Evolutionary conservation across 306 rosid species (phyloP).

Genomic region (Casuarina equisetifolia): DNA sequence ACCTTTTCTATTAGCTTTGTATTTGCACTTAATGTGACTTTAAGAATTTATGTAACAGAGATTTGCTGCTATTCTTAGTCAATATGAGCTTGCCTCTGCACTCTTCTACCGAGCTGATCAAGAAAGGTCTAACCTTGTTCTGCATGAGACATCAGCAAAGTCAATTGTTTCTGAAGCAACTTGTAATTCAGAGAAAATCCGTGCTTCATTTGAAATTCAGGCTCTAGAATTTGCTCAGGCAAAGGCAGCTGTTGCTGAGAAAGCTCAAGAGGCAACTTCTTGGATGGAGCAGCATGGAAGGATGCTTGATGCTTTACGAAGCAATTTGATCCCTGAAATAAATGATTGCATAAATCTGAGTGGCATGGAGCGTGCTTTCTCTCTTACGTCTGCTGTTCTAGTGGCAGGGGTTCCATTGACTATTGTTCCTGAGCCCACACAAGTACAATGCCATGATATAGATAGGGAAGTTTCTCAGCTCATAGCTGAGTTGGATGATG

Average conservation of each 20-base stretch:
- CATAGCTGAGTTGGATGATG: slow-evolving; percentile 71
- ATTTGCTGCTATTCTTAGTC: slow-evolving; percentile 70
- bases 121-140: slow-evolving; percentile 69
- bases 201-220: slow-evolving; percentile 75
- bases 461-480: slow-evolving; percentile 84
- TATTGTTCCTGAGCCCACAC: slow-evolving; percentile 99
- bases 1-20: slow-evolving; percentile 14
- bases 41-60: slow-evolving; percentile 56
- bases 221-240: slow-evolving; percentile 85
- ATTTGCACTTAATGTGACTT: slow-evolving; percentile 28
- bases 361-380: slow-evolving; percentile 59
- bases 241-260: slow-evolving; percentile 71
- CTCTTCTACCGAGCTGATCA: slow-evolving; percentile 78
- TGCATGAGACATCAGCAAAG: slow-evolving; percentile 82
- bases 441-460: slow-evolving; percentile 87
- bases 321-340: slow-evolving; percentile 69
- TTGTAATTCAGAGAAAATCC: slow-evolving; percentile 62
- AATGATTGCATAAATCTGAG: slow-evolving; percentile 50
- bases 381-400: slow-evolving; percentile 83
- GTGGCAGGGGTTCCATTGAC: slow-evolving; percentile 91
- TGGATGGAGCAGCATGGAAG: slow-evolving; percentile 97
- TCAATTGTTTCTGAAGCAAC: slow-evolving; percentile 90
- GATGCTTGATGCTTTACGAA: slow-evolving; percentile 76
- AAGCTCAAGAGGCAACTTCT: slow-evolving; percentile 86
- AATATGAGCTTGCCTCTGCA: slow-evolving; percentile 64